phyloP scores from a whole-genome alignment of 116 monocot species.

The Cymodocea nodosa region DNA sequence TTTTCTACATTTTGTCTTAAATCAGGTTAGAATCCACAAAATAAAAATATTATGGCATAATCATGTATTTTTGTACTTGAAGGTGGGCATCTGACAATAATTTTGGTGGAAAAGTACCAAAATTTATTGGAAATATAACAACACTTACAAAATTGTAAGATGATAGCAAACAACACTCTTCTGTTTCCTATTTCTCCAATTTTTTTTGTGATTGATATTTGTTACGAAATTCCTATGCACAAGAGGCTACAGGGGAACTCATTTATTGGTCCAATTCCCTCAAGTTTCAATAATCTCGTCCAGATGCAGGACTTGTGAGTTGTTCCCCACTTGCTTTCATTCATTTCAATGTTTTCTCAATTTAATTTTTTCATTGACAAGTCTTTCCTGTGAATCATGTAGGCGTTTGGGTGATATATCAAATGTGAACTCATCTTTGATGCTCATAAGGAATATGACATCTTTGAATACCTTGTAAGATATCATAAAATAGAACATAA shows the following conservation, averaged over 20 bases:
- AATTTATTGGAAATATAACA: slow-evolving; percentile 53
- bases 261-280: slow-evolving; percentile 74
- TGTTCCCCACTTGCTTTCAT: background rate
- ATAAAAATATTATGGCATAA: background rate
- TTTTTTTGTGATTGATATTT: slow-evolving; percentile 47
- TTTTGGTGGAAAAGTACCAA: slow-evolving; percentile 74
- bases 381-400: too few relatives aligned
- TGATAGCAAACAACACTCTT: background rate
- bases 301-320: too few relatives aligned
- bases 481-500: too few relatives aligned
- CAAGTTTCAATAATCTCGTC: too few relatives aligned
- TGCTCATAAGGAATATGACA: too few relatives aligned
- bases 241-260: slow-evolving; percentile 86
- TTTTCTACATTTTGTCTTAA: background rate
- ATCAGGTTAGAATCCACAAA: too few relatives aligned
- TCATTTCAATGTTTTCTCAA: too few relatives aligned
- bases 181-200: background rate
- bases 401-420: too few relatives aligned
- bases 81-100: slow-evolving; percentile 74
- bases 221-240: background rate
- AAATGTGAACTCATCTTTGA: too few relatives aligned
- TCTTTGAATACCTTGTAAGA: too few relatives aligned
- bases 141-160: slow-evolving; percentile 43
- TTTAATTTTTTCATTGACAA: too few relatives aligned
- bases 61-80: background rate